phyloP scores from a whole-genome alignment of 2,329 filamentous ascomycete genomes.

The Ascochyta koolunga region DNA sequence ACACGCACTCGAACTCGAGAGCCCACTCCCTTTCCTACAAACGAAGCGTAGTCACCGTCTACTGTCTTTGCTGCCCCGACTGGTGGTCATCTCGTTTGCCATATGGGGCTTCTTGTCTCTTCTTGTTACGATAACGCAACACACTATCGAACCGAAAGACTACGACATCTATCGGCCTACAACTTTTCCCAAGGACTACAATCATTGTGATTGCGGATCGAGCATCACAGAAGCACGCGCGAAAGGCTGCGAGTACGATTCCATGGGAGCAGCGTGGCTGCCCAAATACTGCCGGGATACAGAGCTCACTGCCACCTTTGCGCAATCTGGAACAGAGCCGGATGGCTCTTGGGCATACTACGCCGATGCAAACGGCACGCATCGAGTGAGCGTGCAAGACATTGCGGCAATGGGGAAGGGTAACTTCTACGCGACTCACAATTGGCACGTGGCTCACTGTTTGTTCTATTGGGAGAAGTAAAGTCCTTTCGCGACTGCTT shows the following conservation, averaged over 20 bases:
- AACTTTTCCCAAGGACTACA: not conserved
- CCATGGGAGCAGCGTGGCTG: conserved; percentile 3
- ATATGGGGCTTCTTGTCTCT: conserved; percentile 2
- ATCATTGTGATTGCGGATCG: not conserved
- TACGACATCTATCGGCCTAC: not conserved
- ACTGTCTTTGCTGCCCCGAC: not conserved
- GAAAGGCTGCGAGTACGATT: not conserved
- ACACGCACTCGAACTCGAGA: not conserved
- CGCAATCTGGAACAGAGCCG: not conserved
- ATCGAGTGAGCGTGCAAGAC: not conserved
- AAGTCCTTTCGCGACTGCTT: not conserved
- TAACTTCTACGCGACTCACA: not conserved
- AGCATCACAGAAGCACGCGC: not conserved
- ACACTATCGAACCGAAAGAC: not conserved
- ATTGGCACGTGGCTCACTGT: conserved; percentile 1
- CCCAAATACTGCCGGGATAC: not conserved
- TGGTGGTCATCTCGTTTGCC: not conserved
- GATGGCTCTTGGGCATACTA: conserved; percentile 1
- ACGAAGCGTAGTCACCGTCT: not conserved
- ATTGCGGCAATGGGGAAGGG: not conserved
- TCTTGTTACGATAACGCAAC: not conserved
- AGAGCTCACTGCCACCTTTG: not conserved
- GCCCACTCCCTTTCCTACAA: not conserved
- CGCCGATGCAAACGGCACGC: not conserved
- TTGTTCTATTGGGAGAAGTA: conserved; percentile 3